A percentile compares a stretch with the other conserved stretches of the same genome.
Conservation (phyloP, 345 rosid species). For the Eucalyptus caleyi region DNA sequence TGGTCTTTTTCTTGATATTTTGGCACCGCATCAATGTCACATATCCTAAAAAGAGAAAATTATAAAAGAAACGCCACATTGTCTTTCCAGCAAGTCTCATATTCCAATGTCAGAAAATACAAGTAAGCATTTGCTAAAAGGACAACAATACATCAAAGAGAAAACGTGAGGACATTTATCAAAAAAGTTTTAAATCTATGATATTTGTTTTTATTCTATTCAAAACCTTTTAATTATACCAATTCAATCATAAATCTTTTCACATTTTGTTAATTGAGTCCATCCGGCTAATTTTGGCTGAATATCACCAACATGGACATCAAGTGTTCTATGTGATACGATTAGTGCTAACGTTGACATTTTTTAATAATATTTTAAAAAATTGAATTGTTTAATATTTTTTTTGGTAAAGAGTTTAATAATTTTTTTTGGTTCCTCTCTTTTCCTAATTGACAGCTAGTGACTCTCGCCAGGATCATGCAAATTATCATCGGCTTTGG, state of each 20-base stretch:
- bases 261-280: too few relatives aligned
- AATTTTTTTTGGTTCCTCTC: neutral
- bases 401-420: too few relatives aligned
- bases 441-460: fast-evolving
- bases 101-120: neutral
- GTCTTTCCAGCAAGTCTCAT: neutral
- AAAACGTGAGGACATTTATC: too few relatives aligned
- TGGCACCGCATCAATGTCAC: neutral
- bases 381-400: too few relatives aligned
- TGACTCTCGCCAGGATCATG: fast-evolving
- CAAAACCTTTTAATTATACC: neutral
- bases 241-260: fast-evolving
- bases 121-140: neutral
- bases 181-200: too few relatives aligned
- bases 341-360: fast-evolving
- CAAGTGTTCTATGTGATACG: fast-evolving
- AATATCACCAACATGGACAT: fast-evolving
- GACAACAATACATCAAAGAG: neutral
- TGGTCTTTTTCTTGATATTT: neutral
- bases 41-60: neutral
- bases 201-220: too few relatives aligned
- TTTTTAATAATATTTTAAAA: too few relatives aligned
- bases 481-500: neutral
- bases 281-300: fast-evolving
- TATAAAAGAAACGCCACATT: neutral